Conservation (phyloP, 768 basidiomycete genomes). For the Panaeolus cyanescens region DNA sequence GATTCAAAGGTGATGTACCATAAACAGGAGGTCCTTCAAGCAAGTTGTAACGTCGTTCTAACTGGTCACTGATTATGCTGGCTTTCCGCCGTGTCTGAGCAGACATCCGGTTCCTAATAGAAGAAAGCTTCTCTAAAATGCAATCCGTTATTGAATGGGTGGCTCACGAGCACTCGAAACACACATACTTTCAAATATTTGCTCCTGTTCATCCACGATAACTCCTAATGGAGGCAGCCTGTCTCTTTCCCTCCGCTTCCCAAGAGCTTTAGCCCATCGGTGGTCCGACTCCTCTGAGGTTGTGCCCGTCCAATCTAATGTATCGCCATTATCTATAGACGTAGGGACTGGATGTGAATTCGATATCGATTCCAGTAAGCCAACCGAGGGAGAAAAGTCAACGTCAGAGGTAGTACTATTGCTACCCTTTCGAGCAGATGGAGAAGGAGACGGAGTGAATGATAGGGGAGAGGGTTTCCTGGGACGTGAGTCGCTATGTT, state of each 20-base stretch:
- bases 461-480: slow-evolving; percentile 24
- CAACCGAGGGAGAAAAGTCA: slow-evolving; percentile 71
- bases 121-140: slow-evolving; percentile 54
- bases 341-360: slow-evolving; percentile 66
- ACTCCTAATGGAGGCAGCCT: slow-evolving; percentile 40
- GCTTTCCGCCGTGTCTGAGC: slow-evolving; percentile 65
- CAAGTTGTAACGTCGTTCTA: slow-evolving; percentile 65
- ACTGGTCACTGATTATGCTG: slow-evolving; percentile 62
- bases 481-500: slow-evolving; percentile 18
- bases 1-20: slow-evolving; percentile 37
- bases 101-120: slow-evolving; percentile 50
- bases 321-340: slow-evolving; percentile 68
- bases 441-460: slow-evolving; percentile 23
- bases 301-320: slow-evolving; percentile 74
- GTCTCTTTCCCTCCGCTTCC: slow-evolving; percentile 63
- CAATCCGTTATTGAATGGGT: slow-evolving; percentile 1
- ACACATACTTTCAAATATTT: slow-evolving; percentile 53
- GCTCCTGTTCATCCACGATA: slow-evolving; percentile 61
- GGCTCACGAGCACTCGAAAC: neutral
- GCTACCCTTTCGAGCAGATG: slow-evolving; percentile 24
- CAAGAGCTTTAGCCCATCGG: slow-evolving; percentile 60
- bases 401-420: slow-evolving; percentile 47
- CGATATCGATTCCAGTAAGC: slow-evolving; percentile 27
- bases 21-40: slow-evolving; percentile 41
- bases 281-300: slow-evolving; percentile 60